Evolutionary conservation across 148 eudicot species (phyloP).

Genomic region (Euryodendron excelsum): DNA sequence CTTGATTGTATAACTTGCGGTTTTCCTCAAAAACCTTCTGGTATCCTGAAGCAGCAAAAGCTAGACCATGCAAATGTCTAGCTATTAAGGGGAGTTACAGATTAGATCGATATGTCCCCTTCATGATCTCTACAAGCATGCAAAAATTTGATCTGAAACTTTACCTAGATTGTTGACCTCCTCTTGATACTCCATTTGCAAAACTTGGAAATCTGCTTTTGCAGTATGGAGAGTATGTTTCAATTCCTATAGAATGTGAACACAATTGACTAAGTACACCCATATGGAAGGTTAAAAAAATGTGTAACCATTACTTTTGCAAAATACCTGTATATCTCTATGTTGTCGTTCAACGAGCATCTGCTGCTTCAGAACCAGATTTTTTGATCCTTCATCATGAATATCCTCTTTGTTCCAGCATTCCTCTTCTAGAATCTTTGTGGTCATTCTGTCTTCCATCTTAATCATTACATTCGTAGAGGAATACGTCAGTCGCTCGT

Average conservation of each 20-base stretch:
- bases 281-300: background rate
- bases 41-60: slow-evolving; percentile 81
- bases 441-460: slow-evolving; percentile 18
- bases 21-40: slow-evolving; percentile 85
- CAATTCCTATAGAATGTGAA: slow-evolving; percentile 43
- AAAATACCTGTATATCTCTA: slow-evolving; percentile 62
- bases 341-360: slow-evolving; percentile 50
- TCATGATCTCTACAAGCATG: background rate
- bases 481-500: background rate
- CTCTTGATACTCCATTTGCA: slow-evolving; percentile 68
- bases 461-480: slow-evolving; percentile 10
- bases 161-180: slow-evolving; percentile 65
- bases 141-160: background rate
- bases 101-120: background rate
- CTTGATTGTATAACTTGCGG: slow-evolving; percentile 82
- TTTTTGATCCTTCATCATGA: slow-evolving; percentile 14
- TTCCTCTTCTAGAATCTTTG: slow-evolving; percentile 15
- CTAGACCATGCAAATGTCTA: slow-evolving; percentile 52
- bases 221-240: slow-evolving; percentile 54
- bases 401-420: slow-evolving; percentile 14
- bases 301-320: background rate
- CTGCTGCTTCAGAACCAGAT: slow-evolving; percentile 21
- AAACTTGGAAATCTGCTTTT: slow-evolving; percentile 50
- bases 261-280: background rate
- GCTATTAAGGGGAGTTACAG: slow-evolving; percentile 34